Conservation (phyloP, 352 stramenopile genomes). For the Pythium pyrilobum region DNA sequence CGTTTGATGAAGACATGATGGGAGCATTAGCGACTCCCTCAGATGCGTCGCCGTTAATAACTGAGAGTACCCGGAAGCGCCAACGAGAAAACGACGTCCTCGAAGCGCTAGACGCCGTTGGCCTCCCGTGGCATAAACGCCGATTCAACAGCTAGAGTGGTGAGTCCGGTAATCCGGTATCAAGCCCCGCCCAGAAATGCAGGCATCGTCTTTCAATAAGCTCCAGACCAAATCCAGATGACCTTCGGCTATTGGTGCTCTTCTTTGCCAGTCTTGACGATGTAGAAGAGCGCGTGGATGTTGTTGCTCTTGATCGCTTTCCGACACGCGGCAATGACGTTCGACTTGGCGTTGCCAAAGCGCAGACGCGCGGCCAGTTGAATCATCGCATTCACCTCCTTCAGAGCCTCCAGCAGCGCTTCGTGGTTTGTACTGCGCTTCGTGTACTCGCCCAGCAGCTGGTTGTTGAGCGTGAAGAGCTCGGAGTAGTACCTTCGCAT, state of each 20-base stretch:
- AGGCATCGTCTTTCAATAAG: too few relatives aligned
- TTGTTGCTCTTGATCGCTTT: constrained; percentile 90
- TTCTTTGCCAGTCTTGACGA: constrained; percentile 81
- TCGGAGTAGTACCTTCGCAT: constrained; percentile 90
- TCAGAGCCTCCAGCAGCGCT: constrained; percentile 84
- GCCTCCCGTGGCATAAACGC: constrained; percentile 17
- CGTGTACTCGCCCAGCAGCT: constrained; percentile 89
- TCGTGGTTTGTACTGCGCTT: constrained; percentile 92
- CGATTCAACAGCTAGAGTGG: neutral
- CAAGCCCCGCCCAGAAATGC: neutral
- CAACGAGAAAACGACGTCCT: constrained; percentile 26
- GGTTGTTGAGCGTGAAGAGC: constrained; percentile 88
- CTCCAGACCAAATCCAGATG: too few relatives aligned
- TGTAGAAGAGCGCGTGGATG: constrained; percentile 82
- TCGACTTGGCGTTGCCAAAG: constrained; percentile 80
- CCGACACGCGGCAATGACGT: constrained; percentile 75
- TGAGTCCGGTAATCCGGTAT: neutral
- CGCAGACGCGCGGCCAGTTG: constrained; percentile 85
- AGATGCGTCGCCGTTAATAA: constrained; percentile 10
- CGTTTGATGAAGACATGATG: constrained; percentile 45
- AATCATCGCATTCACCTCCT: constrained; percentile 92
- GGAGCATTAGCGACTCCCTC: constrained; percentile 19
- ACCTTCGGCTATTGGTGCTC: constrained; percentile 44
- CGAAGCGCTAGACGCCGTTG: constrained; percentile 13
- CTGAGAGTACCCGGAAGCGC: constrained; percentile 22